Evolutionary conservation across 148 eudicot genomes (phyloP), one percentile per base, ranked within the genome.

Genomic region (Silene uniflora): DNA sequence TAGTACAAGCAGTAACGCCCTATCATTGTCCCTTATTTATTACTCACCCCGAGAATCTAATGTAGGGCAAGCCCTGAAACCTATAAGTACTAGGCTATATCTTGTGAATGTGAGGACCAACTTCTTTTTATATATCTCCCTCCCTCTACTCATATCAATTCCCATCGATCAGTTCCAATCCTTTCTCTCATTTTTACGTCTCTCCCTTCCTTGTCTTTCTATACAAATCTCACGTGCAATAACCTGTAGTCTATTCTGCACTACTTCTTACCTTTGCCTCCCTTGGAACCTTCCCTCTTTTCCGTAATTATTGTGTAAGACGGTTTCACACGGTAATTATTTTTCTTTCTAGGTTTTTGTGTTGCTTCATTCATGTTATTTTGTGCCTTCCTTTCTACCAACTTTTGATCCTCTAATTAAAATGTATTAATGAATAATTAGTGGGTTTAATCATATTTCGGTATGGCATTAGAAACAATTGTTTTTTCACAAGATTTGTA

Each of bases 391-490:
- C 49, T 22, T 7, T 75, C 71, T 65, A 8, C 62, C 58, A 11
- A 46, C 59, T 65, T 29, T 68, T 16, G 44, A 75, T 65, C 52
- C 42, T 69, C 59, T 56, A n/a, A n/a, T n/a, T n/a, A 21, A 24
- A 18, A 18, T 49, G 54, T 49, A 47, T 12, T 47, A 47, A 47
- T 47, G 1, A 9, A 10, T 49, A 46, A 46, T 46, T 46, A 46
- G 10, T 29, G 4, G 4, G 8, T n/a, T 7, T 74, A 55, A 66
- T 67, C 73, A 61, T 32, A 21, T 46, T 64, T 24, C 19, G 7
- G 62, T 23, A 89, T 89, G 93, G 88, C 89, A 27, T 78, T 87
- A 72, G 88, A 89, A 79, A 78, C 86, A 0, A 80, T 76, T 19
- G 66, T 84, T 7, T 86, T 76, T 73, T 79, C 86, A 55, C 89